These are phyloP conservation scores for Taphrina communis DNA, from an alignment of 1,139 yeast species.

Conservation along the genomic window DNA sequence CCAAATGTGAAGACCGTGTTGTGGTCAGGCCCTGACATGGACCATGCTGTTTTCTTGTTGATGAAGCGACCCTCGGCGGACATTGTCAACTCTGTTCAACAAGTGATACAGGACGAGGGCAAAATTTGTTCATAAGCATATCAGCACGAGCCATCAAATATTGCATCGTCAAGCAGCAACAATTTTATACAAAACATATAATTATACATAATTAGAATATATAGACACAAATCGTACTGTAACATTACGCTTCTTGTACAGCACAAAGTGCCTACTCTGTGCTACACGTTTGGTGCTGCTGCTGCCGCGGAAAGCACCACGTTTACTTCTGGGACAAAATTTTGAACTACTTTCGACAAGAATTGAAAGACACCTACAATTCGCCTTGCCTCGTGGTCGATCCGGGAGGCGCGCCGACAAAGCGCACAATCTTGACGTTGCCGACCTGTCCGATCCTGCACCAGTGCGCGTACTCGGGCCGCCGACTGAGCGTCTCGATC, in stretches of 20 bases:
- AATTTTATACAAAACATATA: too few relatives aligned
- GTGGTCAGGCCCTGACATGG: constrained; percentile 39
- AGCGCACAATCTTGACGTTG: constrained; percentile 30
- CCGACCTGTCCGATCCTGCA: constrained; percentile 35
- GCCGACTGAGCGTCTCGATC: constrained; percentile 8
- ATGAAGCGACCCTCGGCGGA: constrained; percentile 17
- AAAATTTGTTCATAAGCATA: neutral
- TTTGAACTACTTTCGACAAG: neutral
- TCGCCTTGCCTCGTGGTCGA: neutral
- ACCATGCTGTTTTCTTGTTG: constrained; percentile 34
- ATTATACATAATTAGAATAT: too few relatives aligned
- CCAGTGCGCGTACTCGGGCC: constrained; percentile 18
- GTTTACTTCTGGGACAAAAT: too few relatives aligned
- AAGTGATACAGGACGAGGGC: neutral
- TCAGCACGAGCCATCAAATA: neutral
- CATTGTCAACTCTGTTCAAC: neutral
- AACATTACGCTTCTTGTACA: neutral
- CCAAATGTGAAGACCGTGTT: constrained; percentile 24
- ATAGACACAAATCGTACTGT: too few relatives aligned
- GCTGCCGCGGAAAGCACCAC: neutral
- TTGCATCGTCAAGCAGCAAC: neutral
- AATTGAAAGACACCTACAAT: neutral
- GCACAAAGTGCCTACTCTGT: neutral
- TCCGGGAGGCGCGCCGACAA: constrained; percentile 28
- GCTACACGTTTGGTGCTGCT: constrained; percentile 3